phyloP scores from a whole-genome alignment of 352 stramenopile species.

The Phytophthora pini region DNA sequence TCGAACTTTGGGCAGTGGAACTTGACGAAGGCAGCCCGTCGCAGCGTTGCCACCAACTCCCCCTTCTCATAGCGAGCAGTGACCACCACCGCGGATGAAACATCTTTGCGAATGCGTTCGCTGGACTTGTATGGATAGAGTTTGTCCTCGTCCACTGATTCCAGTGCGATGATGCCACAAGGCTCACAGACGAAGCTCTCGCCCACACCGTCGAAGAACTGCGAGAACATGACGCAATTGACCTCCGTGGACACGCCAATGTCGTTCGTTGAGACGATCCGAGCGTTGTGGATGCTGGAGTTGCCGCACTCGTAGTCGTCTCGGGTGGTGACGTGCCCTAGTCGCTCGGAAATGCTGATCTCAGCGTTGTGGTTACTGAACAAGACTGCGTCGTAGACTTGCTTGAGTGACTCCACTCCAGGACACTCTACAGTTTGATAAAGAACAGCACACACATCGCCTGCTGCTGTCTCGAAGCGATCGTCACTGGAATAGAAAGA shows the following conservation, averaged over 20 bases:
- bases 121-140: constrained; percentile 14
- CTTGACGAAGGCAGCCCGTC: constrained; percentile 21
- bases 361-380: constrained; percentile 36
- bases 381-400: constrained; percentile 35
- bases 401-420: constrained; percentile 22
- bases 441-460: constrained; percentile 17
- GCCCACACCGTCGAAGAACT: background rate
- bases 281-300: constrained; percentile 6
- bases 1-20: constrained; percentile 22
- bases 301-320: constrained; percentile 33
- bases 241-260: constrained; percentile 2
- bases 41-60: constrained; percentile 29
- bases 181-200: background rate
- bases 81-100: constrained; percentile 7
- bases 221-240: constrained; percentile 11
- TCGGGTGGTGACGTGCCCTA: constrained; percentile 34
- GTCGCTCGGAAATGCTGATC: constrained; percentile 41
- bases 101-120: constrained; percentile 16
- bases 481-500: background rate
- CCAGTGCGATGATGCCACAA: constrained; percentile 9
- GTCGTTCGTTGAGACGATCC: constrained; percentile 11
- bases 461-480: constrained; percentile 12
- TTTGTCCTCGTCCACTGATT: constrained; percentile 29
- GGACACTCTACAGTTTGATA: constrained; percentile 28
- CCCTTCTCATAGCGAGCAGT: constrained; percentile 2